Conservation (phyloP, 495 filamentous ascomycete species). For the Hypomontagnella submonticulosa region DNA sequence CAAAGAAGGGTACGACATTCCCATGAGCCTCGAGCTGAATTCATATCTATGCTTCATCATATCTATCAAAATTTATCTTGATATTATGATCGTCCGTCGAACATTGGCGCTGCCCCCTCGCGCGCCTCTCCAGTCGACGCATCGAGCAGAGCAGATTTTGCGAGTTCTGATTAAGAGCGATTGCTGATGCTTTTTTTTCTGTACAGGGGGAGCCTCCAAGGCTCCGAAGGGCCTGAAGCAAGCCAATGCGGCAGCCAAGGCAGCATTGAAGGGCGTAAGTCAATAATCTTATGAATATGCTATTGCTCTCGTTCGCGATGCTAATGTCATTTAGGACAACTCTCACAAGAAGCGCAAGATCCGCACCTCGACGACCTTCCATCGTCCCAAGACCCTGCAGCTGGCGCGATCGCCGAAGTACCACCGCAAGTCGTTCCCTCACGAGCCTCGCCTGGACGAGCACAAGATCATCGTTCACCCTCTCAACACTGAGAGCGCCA, state of each 20-base stretch:
- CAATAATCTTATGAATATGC: no score
- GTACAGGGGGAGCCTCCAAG: conserved; percentile 71
- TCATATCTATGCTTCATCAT: no score
- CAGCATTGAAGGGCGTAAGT: no score
- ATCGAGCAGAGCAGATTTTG: conserved; percentile 71
- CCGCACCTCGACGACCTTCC: conserved; percentile 93
- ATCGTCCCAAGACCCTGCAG: conserved; percentile 81
- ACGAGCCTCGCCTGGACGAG: conserved; percentile 90
- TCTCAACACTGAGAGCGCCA: conserved; percentile 97
- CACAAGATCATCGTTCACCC: conserved; percentile 85
- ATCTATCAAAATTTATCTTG: conserved; percentile 20
- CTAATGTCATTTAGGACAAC: conserved; percentile 53
- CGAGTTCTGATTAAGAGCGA: conserved; percentile 65
- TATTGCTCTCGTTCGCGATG: not conserved
- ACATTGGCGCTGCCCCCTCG: conserved; percentile 29
- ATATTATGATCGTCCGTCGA: conserved; percentile 38
- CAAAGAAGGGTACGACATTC: conserved; percentile 73
- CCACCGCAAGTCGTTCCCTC: conserved; percentile 91
- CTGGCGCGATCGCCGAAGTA: conserved; percentile 91
- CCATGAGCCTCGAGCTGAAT: conserved; percentile 32
- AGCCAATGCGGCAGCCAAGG: conserved; percentile 92
- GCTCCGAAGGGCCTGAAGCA: conserved; percentile 73
- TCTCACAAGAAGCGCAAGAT: conserved; percentile 93
- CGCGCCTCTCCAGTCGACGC: conserved; percentile 53
- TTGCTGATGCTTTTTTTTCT: conserved; percentile 58